phyloP scores from a whole-genome alignment of 2,329 filamentous ascomycete genomes.

The Chaetothyriales sp. region DNA sequence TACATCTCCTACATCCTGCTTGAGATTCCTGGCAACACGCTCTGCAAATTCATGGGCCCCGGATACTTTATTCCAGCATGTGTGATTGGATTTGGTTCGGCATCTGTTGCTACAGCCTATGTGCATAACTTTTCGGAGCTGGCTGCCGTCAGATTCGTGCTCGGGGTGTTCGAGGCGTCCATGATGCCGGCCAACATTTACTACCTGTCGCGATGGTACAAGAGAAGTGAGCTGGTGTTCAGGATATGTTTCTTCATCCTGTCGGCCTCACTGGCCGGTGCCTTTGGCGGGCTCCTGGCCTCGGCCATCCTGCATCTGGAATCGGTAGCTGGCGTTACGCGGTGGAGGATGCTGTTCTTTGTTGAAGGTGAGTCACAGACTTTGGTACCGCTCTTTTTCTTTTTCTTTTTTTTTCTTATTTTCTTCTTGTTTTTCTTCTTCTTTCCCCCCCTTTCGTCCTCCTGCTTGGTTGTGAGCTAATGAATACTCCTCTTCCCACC shows the following conservation, averaged over 20 bases:
- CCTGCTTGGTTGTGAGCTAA: too few relatives aligned
- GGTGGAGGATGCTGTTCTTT: constrained; percentile 57
- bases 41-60: constrained; percentile 56
- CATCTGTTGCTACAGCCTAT: constrained; percentile 51
- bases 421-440: too few relatives aligned
- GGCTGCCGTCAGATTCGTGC: constrained; percentile 50
- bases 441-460: too few relatives aligned
- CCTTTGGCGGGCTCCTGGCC: constrained; percentile 54
- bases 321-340: constrained; percentile 39
- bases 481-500: too few relatives aligned
- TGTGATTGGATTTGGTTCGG: constrained; percentile 47
- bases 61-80: constrained; percentile 54
- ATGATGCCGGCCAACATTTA: constrained; percentile 62
- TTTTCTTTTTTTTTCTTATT: too few relatives aligned
- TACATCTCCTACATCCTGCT: constrained; percentile 61
- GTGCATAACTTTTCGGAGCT: constrained; percentile 39
- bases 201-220: constrained; percentile 39
- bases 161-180: constrained; percentile 48
- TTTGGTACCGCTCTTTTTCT: too few relatives aligned
- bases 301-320: constrained; percentile 48
- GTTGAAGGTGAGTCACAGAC: constrained; percentile 40
- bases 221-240: constrained; percentile 52
- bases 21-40: constrained; percentile 53
- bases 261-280: constrained; percentile 54
- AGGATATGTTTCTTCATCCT: constrained; percentile 54